phyloP scores from a whole-genome alignment of 176 grass and related monocot genomes.

The Chrysopogon serrulatus region DNA sequence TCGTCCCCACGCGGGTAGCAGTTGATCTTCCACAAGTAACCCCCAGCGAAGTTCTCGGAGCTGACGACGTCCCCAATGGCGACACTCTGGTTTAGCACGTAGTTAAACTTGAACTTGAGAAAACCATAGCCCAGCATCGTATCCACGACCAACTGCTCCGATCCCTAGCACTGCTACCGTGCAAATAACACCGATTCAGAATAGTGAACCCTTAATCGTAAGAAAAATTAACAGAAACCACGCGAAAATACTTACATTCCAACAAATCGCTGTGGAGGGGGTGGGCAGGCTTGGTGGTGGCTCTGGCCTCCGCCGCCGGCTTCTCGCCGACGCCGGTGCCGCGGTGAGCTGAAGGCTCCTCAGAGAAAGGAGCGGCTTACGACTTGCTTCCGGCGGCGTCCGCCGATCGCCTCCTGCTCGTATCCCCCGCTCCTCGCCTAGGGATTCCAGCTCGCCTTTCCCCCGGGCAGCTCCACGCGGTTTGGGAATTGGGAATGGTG shows the following conservation, averaged over 20 bases:
- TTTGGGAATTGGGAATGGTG: too few species aligned
- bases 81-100: not conserved
- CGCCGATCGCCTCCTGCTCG: too few species aligned
- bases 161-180: not conserved
- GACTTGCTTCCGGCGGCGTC: too few species aligned
- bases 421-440: too few species aligned
- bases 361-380: too few species aligned
- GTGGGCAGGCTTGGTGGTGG: too few species aligned
- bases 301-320: too few species aligned
- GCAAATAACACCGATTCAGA: not conserved
- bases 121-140: not conserved
- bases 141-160: not conserved
- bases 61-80: not conserved
- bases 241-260: not conserved
- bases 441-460: too few species aligned
- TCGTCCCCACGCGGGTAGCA: not conserved
- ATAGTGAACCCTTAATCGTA: not conserved
- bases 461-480: too few species aligned
- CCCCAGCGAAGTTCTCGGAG: not conserved
- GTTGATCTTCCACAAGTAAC: not conserved
- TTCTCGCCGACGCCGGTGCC: too few species aligned
- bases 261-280: not conserved
- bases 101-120: not conserved
- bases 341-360: too few species aligned
- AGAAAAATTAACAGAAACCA: not conserved